Evolutionary conservation across 1,284 basidiomycete species (phyloP).

Genomic region (Sparassis latifolia): DNA sequence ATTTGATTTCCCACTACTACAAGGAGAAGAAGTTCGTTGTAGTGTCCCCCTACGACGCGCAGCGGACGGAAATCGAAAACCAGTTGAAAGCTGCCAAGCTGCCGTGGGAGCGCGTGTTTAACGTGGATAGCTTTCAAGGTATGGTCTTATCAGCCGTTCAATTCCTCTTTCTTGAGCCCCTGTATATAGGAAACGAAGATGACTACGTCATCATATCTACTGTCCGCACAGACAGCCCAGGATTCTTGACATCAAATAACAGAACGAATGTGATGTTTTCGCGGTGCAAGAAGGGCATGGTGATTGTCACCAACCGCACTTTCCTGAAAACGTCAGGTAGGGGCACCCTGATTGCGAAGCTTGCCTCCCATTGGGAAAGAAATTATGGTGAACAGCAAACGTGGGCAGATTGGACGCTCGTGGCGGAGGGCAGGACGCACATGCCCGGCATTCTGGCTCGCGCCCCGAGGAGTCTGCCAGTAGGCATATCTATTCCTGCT

Average conservation of each 20-base stretch:
- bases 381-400: not conserved
- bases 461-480: too few relatives aligned
- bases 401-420: not conserved
- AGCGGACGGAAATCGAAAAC: slow-evolving; percentile 45
- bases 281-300: slow-evolving; percentile 14
- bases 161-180: not conserved
- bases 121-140: slow-evolving; percentile 65
- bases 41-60: slow-evolving; percentile 68
- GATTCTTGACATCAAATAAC: slow-evolving; percentile 49
- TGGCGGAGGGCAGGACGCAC: not conserved
- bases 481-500: too few relatives aligned
- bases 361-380: slow-evolving; percentile 11
- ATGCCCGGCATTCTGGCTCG: not conserved
- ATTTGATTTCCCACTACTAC: slow-evolving; percentile 34
- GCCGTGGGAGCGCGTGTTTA: slow-evolving; percentile 48
- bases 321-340: slow-evolving; percentile 10
- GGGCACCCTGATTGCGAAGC: slow-evolving; percentile 6
- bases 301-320: slow-evolving; percentile 14
- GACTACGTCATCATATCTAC: slow-evolving; percentile 54
- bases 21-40: slow-evolving; percentile 41
- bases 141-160: slow-evolving; percentile 10
- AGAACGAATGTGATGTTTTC: slow-evolving; percentile 60
- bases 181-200: slow-evolving; percentile 24
- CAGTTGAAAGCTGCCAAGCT: slow-evolving; percentile 38
- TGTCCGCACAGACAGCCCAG: slow-evolving; percentile 49